Evolutionary conservation across 805 yeast species (phyloP), one percentile per base, ranked within the genome.

Genomic region (Metschnikowia matae): DNA sequence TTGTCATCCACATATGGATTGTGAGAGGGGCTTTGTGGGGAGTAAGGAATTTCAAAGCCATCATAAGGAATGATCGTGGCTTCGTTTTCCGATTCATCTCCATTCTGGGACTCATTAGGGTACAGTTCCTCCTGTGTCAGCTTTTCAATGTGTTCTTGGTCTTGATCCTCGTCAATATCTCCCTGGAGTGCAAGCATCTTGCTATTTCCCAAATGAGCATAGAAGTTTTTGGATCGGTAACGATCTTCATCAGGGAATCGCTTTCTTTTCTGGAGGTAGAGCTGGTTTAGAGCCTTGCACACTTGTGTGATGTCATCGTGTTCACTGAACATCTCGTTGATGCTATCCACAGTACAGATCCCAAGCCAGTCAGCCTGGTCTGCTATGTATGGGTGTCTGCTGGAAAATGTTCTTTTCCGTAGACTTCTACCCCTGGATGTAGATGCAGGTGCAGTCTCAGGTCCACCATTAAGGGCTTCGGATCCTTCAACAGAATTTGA

Each of bases 351-450:
- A 38, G 67, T 62, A 4, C 74, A 64, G 13, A 74, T 60, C 3
- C 73, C 78, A 34, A 74, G 60, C 64, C 72, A 74, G 48, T 72
- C 74, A 3, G 77, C 77, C 50, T 71, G 73, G 54, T 74, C 78
- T 10, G 75, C 72, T 26, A 74, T 54, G 53, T 74, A 74, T 0
- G 78, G 78, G 56, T 73, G 75, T 3, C 75, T 62, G 55, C 74
- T 69, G 3, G 78, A 70, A 49, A 74, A 74, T 23, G 69, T 74
- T 26, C 78, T 58, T 54, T 72, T 70, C 3, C 78, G 56, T 14
- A 71, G 58, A 26, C 74, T 67, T 47, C 75, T 32, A 14, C 46
- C 20, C 10, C 42, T 44, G 35, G 15, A 21, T 14, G 38, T 6
- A 20, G 38, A 18, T 5, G 18, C 37, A 10, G 15, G 4, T n/a